Evolutionary conservation across 306 rosid genomes (phyloP), one percentile per base, ranked within the genome.

Genomic region (Lathyrus aphaca): DNA sequence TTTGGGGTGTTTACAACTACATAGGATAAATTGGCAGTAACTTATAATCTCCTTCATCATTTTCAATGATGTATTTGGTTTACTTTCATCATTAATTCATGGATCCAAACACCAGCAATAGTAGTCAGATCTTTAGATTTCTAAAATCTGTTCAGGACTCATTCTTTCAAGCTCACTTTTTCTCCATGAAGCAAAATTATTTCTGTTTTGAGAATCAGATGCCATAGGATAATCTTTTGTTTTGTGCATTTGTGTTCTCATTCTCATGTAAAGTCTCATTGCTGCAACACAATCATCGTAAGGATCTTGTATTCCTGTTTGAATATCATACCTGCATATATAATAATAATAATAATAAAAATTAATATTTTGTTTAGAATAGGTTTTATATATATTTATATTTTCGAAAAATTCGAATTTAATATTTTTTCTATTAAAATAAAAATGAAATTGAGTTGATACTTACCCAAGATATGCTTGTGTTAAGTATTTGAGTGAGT

Each of bases 31-130:
- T 44, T 44, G 17, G 17, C 15, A 44, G n/a, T 44, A 30, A 30
- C 37, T 14, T 46, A 46, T 1, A 3, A 46, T 5, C 7, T 46
- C 10, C 9, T 46, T 10, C n/a, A n/a, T n/a, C n/a, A 19, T 4
- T 55, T 27, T 55, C 62, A 55, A 25, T 25, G 17, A 2, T 25
- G 38, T 25, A 6, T 55, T 55, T 25, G 38, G 37, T 16, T 55
- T 55, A 25, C 17, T 55, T 23, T 55, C 17, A 55, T 0, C 15
- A 23, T 12, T 23, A 25, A 6, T 29, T 35, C 10, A 55, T 29
- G 85, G 82, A 79, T 94, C 99, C 82, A 95, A 67, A 87, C 99
- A 91, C 99, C 99, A 95, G 73, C 99, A 95, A 63, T 91, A 87
- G 82, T 83, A 95, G 72, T 95, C 96, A 79, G 96, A 87, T 85